Evolutionary conservation across 257 asterid species (phyloP), one percentile per base, ranked within the genome.

Genomic region (Solanum bukasovii): DNA sequence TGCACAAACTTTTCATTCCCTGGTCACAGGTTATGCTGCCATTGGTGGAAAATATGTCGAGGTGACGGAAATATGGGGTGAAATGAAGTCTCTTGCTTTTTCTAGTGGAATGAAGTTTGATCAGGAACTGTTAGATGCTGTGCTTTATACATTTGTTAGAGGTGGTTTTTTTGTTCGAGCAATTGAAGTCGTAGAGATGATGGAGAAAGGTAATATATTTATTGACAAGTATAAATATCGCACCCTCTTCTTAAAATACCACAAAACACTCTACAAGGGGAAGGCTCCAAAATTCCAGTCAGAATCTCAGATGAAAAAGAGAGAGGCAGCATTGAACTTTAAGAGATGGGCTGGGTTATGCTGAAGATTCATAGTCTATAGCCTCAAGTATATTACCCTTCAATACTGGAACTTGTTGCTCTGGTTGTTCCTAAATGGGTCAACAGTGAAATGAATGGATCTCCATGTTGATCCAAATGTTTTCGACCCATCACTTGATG

Each of bases 51-150:
- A 97, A 86, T 96, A 96, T 74, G 89, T 91, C 9, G 99, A 97
- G 96, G 99, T 97, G 23, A 83, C 98, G 20, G 98, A 96, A 84
- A 87, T 97, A 59, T 97, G 99, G 99, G 98, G 98, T 34, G 95
- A 95, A 92, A 97, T 97, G 98, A 97, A 97, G 91, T 89, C 97
- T 13, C 52, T 94, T 87, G 93, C 93, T 35, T 87, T 38, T 84
- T 35, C 93, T 23, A 91, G 92, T 84, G 97, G 98, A 34, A 94
- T 95, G 98, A 90, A 90, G 92, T 95, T 96, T 77, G 99, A 97
- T 88, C 93, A 91, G 88, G 98, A 97, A 88, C 92, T 97, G 65
- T 88, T 96, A 95, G 99, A 97, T 90, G 91, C 96, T 52, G 94
- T 96, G 78, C 99, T 97, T 82, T 95, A 96, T 84, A 93, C 98